Base-by-base conservation (phyloP, 2,329 filamentous ascomycete genomes). In the Paraphoma sp. region DNA sequence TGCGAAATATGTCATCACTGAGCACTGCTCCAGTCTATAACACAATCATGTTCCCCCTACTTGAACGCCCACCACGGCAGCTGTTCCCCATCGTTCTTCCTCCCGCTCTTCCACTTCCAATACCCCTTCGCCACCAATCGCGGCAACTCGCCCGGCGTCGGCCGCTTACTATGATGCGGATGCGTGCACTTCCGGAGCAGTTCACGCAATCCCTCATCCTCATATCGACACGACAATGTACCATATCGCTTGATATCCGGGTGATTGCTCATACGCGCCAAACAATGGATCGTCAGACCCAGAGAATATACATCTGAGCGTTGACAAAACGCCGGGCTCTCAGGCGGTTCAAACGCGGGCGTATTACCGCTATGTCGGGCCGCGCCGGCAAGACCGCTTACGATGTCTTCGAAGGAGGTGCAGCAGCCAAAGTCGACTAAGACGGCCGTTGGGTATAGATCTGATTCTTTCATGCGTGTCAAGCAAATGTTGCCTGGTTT, bases 201-300 rank as follows among this genome's bases (percentile, higher is more conserved):
- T 9, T 17, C 16, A 11, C 40, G 40, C 16, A 42, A n/a, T n/a
- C 40, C 16, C 2, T 42, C 40, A 42, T 42, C 11, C 16, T 42
- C 16, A 10, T 42, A 42, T 16, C 10, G 10, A 42, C 10, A 8
- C 40, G 40, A n/a, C 16, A 16, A 7, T 14, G n/a, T 17, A n/a
- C 8, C 12, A 16, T 16, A n/a, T 9, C 16, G 10, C 8, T 9
- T 17, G 11, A 42, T 3, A 3, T 42, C n/a, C 8, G 40, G 40
- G 8, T 42, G 8, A 17, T 11, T 8, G n/a, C 8, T 16, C 53
- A 56, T 59, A 6, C 23, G 29, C 30, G 47, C 50, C 0, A 56
- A 30, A 38, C 53, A 59, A 18, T 56, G 49, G n/a, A 56, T 29
- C 4, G 50, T 30, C 6, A 59, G 18, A 2, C 49, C 57, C 6